These are phyloP conservation scores for Microdochium nivale DNA, from an alignment of 2,329 filamentous ascomycete species.

Conservation along the genomic window DNA sequence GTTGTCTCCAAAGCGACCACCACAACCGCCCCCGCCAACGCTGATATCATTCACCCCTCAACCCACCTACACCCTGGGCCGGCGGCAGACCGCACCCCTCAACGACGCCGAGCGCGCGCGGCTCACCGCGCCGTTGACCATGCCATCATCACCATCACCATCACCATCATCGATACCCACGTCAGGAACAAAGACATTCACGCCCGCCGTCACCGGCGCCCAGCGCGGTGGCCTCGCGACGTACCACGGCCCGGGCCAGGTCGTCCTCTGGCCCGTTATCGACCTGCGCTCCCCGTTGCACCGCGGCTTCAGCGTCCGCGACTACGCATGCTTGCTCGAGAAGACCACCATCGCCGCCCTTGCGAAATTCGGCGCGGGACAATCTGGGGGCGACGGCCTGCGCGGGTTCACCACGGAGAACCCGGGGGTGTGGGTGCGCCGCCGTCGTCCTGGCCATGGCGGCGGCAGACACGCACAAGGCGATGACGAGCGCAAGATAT, in stretches of 20 bases:
- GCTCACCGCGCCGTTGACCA: slow-evolving; percentile 21
- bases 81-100: slow-evolving; percentile 56
- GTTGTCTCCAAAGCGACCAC: too few relatives aligned
- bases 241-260: slow-evolving; percentile 89
- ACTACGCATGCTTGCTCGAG: slow-evolving; percentile 74
- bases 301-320: slow-evolving; percentile 55
- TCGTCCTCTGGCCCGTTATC: slow-evolving; percentile 88
- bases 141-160: slow-evolving; percentile 14
- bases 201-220: slow-evolving; percentile 58
- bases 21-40: slow-evolving; percentile 52
- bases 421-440: slow-evolving; percentile 72
- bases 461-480: slow-evolving; percentile 12
- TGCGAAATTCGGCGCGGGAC: slow-evolving; percentile 31
- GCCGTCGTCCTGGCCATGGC: slow-evolving; percentile 2
- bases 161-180: slow-evolving; percentile 15
- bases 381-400: too few relatives aligned
- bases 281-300: slow-evolving; percentile 59
- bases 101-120: slow-evolving; percentile 32
- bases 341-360: slow-evolving; percentile 63
- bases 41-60: slow-evolving; percentile 54
- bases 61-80: slow-evolving; percentile 84
- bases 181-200: slow-evolving; percentile 26
- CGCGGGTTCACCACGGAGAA: slow-evolving; percentile 58
- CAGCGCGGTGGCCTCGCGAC: slow-evolving; percentile 86
- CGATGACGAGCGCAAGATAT: slow-evolving; percentile 60